phyloP scores from a whole-genome alignment of 805 yeast species.

The Yarrowia hollandica region DNA sequence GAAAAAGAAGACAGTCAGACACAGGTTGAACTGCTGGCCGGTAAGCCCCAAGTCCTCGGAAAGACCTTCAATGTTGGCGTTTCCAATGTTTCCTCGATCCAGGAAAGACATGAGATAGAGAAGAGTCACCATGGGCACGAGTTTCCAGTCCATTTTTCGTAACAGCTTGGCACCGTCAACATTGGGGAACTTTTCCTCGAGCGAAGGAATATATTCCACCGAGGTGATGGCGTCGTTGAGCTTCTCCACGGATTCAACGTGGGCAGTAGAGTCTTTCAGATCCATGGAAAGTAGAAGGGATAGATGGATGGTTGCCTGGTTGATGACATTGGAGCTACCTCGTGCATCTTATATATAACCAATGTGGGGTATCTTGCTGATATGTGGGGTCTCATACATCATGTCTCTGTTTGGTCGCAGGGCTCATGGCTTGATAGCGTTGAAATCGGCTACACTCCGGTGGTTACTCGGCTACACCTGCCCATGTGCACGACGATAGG shows the following conservation, averaged over 20 bases:
- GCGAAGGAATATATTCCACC: conserved; percentile 2
- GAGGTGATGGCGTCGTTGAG: background rate
- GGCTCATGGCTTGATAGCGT: conserved; percentile 4
- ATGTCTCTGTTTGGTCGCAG: background rate
- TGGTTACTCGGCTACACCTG: conserved; percentile 1
- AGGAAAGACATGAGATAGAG: conserved; percentile 52
- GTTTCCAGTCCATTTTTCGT: conserved; percentile 47
- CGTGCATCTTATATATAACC: background rate
- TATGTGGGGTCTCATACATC: conserved; percentile 11
- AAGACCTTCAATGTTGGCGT: conserved; percentile 55
- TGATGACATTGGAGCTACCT: too few relatives aligned
- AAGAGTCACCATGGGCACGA: conserved; percentile 50
- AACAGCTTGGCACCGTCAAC: conserved; percentile 32
- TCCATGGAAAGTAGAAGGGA: background rate
- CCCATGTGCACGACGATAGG: background rate
- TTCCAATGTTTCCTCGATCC: conserved; percentile 56
- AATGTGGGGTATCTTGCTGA: conserved; percentile 18
- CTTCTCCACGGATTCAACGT: conserved; percentile 20
- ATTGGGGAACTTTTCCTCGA: conserved; percentile 31
- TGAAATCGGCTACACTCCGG: conserved; percentile 5
- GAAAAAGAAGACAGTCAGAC: conserved; percentile 47
- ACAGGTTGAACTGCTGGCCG: conserved; percentile 41
- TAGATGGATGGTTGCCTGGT: background rate
- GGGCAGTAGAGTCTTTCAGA: background rate
- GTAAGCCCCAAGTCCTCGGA: conserved; percentile 44